A percentile compares a stretch with the other conserved stretches of the same genome.
These are phyloP conservation scores for Persicaria maculosa DNA, from an alignment of 148 eudicot genomes.

Conservation along the genomic window DNA sequence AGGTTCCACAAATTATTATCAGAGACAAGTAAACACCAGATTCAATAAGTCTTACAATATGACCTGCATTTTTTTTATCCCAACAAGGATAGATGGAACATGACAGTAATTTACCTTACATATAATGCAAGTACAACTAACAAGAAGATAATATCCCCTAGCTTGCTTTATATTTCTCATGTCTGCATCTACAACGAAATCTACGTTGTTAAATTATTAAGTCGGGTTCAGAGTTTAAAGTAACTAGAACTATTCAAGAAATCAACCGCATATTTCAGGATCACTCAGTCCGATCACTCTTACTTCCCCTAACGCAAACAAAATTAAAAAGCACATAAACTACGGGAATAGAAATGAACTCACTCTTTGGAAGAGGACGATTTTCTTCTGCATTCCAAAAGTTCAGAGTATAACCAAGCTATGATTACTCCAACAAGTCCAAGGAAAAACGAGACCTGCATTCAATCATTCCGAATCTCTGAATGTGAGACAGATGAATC, in stretches of 20 bases:
- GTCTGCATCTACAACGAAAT: neutral
- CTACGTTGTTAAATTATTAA: neutral
- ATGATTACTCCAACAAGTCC: slow-evolving; percentile 47
- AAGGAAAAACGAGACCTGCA: slow-evolving; percentile 81
- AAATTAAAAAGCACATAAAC: neutral
- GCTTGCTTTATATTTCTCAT: neutral
- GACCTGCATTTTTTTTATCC: neutral
- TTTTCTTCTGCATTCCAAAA: slow-evolving; percentile 52
- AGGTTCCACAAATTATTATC: neutral
- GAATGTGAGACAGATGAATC: neutral
- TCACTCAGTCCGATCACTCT: neutral
- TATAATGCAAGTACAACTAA: neutral
- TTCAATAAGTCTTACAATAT: neutral
- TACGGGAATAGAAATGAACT: slow-evolving; percentile 20
- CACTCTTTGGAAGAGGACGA: slow-evolving; percentile 42
- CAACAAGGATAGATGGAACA: neutral
- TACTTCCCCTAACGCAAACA: neutral
- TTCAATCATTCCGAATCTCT: neutral
- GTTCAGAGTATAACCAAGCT: slow-evolving; percentile 72
- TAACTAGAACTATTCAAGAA: neutral
- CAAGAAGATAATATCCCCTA: neutral
- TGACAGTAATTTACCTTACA: neutral
- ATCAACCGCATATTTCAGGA: neutral
- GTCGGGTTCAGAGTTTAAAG: neutral
- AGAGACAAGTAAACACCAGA: neutral